Evolutionary conservation across 805 yeast species (phyloP).

Genomic region (Sugiyamaella americana): DNA sequence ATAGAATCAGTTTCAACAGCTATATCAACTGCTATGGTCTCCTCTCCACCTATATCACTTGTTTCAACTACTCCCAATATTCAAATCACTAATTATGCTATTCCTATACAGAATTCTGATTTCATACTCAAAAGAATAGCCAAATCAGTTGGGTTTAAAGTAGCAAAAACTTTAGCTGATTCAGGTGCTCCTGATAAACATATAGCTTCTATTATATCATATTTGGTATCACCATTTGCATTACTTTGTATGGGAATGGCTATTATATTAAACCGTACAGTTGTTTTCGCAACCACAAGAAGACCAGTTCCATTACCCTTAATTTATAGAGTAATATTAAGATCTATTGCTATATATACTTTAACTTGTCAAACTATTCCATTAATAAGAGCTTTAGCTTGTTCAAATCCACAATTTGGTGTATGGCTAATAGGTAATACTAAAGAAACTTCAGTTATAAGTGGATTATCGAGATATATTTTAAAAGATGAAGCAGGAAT

Average conservation of each 20-base stretch:
- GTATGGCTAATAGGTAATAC: background rate
- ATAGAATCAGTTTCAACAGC: background rate
- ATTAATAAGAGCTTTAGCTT: slow-evolving; percentile 30
- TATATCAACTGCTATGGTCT: background rate
- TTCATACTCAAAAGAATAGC: background rate
- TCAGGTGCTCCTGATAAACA: slow-evolving; percentile 9
- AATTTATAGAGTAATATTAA: slow-evolving; percentile 32
- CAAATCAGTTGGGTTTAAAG: background rate
- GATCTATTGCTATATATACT: slow-evolving; percentile 35
- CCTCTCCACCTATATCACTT: background rate
- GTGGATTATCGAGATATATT: background rate
- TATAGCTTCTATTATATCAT: slow-evolving; percentile 14
- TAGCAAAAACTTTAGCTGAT: background rate
- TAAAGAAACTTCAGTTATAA: background rate
- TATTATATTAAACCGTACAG: slow-evolving; percentile 49
- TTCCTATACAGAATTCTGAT: background rate
- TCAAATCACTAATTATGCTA: background rate
- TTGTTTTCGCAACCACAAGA: slow-evolving; percentile 51
- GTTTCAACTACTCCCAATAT: background rate
- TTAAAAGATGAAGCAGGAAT: no score
- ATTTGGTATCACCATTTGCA: slow-evolving; percentile 28
- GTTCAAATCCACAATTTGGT: slow-evolving; percentile 21
- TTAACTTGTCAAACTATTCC: slow-evolving; percentile 36
- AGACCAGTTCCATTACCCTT: slow-evolving; percentile 35
- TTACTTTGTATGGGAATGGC: slow-evolving; percentile 50